phyloP scores from a whole-genome alignment of 176 grass and related monocot species.

The Carex cristatella region DNA sequence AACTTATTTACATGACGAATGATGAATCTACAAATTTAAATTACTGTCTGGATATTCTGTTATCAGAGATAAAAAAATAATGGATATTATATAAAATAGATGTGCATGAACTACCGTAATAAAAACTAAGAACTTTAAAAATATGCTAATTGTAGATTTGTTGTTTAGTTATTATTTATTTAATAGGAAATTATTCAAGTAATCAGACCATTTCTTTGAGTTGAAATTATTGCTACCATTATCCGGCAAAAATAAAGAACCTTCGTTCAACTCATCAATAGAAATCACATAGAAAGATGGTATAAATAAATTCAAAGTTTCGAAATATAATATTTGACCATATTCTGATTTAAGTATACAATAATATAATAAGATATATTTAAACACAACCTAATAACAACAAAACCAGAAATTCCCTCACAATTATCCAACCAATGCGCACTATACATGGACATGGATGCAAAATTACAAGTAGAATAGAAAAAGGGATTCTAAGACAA shows the following conservation, averaged over 20 bases:
- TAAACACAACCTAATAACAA: neutral
- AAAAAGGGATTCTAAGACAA: slow-evolving; percentile 46
- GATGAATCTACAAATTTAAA: too few species aligned
- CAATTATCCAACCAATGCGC: neutral
- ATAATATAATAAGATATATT: neutral
- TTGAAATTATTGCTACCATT: too few species aligned
- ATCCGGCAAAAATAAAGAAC: too few species aligned
- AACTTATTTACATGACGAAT: too few species aligned
- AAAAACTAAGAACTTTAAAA: too few species aligned
- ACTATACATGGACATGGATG: neutral
- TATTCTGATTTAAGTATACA: neutral
- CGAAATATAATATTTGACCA: neutral
- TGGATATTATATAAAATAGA: neutral
- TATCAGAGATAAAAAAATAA: too few species aligned
- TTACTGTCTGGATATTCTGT: too few species aligned
- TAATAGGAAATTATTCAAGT: too few species aligned
- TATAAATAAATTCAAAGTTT: neutral
- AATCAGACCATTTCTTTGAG: too few species aligned
- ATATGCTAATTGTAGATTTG: too few species aligned
- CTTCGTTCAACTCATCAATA: neutral
- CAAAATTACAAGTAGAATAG: neutral
- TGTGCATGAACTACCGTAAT: neutral
- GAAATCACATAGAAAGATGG: neutral
- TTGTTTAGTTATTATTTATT: too few species aligned
- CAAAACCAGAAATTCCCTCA: neutral